A percentile compares a stretch with the other conserved stretches of the same genome.
These are phyloP conservation scores for Aspergillus sp. DNA, from an alignment of 2,329 filamentous ascomycete genomes.

Conservation along the genomic window DNA sequence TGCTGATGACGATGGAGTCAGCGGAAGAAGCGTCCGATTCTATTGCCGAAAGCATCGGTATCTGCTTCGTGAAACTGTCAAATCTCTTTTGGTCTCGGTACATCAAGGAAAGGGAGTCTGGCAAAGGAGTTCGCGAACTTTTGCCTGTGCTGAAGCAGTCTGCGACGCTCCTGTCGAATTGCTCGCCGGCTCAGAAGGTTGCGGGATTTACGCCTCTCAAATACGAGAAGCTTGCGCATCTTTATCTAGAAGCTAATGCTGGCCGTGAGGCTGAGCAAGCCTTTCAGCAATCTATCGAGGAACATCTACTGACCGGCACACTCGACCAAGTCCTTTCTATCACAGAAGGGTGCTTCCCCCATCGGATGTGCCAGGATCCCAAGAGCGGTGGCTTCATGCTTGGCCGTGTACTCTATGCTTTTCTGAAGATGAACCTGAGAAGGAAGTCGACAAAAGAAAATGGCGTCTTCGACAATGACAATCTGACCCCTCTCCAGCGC, in stretches of 20 bases:
- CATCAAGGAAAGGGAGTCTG: constrained; percentile 43
- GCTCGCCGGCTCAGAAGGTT: constrained; percentile 35
- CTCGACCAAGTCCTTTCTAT: constrained; percentile 33
- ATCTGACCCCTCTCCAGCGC: constrained; percentile 28
- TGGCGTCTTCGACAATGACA: constrained; percentile 35
- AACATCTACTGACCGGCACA: constrained; percentile 42
- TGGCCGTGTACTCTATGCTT: constrained; percentile 39
- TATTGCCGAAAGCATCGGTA: constrained; percentile 25
- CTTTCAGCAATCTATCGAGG: constrained; percentile 43
- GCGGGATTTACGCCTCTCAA: constrained; percentile 47
- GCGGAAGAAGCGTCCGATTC: constrained; percentile 17
- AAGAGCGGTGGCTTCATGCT: constrained; percentile 40
- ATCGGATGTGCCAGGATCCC: constrained; percentile 34
- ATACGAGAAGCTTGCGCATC: constrained; percentile 46
- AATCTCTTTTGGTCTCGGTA: constrained; percentile 52
- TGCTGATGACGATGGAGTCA: constrained; percentile 34
- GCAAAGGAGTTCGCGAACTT: constrained; percentile 37
- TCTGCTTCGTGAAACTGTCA: constrained; percentile 43
- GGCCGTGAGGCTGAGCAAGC: constrained; percentile 37
- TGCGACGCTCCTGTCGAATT: constrained; percentile 38
- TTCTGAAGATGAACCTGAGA: constrained; percentile 40
- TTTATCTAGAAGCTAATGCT: constrained; percentile 43
- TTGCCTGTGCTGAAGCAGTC: constrained; percentile 44
- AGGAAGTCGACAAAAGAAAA: constrained; percentile 27
- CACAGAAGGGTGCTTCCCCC: constrained; percentile 29